These are phyloP conservation scores for Porpolomopsis calyptriformis DNA, from an alignment of 768 basidiomycete species.

Conservation along the genomic window DNA sequence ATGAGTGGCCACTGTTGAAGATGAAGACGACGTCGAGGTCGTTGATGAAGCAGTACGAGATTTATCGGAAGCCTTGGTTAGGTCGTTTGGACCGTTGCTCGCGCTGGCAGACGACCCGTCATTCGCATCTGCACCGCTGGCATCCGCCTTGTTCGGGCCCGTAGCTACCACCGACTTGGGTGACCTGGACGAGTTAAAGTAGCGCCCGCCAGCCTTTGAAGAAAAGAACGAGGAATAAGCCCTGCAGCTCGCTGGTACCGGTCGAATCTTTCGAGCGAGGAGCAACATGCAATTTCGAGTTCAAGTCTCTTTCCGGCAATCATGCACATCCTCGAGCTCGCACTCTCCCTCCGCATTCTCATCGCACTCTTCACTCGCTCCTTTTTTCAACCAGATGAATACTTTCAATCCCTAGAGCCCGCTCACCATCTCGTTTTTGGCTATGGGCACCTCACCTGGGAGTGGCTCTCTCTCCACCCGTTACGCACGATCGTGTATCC, in stretches of 20 bases:
- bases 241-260: conserved; percentile 39
- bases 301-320: neutral
- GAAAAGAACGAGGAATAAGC: conserved; percentile 74
- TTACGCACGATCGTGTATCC: conserved; percentile 80
- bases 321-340: conserved; percentile 17
- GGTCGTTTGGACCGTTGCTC: neutral
- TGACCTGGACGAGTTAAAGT: conserved; percentile 65
- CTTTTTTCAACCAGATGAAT: conserved; percentile 96
- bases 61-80: conserved; percentile 4
- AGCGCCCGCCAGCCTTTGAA: conserved; percentile 66
- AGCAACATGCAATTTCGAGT: conserved; percentile 34
- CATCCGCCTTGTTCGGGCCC: conserved; percentile 15
- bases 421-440: conserved; percentile 86
- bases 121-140: conserved; percentile 15
- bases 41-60: conserved; percentile 5
- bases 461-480: conserved; percentile 67
- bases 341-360: conserved; percentile 41
- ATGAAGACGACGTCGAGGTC: conserved; percentile 13
- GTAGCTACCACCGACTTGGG: conserved; percentile 35
- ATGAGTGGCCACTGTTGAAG: too few species aligned
- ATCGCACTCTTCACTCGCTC: conserved; percentile 67
- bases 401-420: conserved; percentile 88
- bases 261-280: conserved; percentile 38
- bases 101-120: conserved; percentile 9
- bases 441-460: conserved; percentile 91